These are phyloP conservation scores for Citrullus amarus DNA, from an alignment of 306 rosid genomes.

Conservation along the genomic window DNA sequence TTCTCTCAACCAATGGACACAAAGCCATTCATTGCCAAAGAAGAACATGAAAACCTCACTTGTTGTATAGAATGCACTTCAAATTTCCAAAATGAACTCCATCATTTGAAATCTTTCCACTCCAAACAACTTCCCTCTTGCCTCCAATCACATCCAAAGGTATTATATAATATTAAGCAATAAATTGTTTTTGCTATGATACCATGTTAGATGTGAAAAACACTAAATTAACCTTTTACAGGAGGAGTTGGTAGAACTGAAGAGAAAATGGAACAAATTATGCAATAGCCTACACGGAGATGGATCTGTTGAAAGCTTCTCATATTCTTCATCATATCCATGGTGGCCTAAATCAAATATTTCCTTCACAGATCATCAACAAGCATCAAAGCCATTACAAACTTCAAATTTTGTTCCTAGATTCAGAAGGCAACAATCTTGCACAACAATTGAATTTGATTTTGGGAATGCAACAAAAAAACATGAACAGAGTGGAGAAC, in stretches of 20 bases:
- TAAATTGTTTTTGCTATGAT: not conserved
- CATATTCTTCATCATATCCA: slow-evolving; percentile 3
- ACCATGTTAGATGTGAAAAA: no score
- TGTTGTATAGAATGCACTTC: slow-evolving; percentile 76
- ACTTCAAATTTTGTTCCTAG: slow-evolving; percentile 36
- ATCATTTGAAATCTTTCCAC: slow-evolving; percentile 46
- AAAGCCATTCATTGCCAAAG: slow-evolving; percentile 41
- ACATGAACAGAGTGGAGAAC: slow-evolving; percentile 21
- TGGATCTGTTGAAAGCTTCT: not conserved
- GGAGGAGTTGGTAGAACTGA: slow-evolving; percentile 7
- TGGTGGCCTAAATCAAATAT: slow-evolving; percentile 24
- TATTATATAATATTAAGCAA: not conserved
- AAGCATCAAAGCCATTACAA: slow-evolving; percentile 18
- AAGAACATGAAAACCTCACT: slow-evolving; percentile 38
- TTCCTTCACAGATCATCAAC: slow-evolving; percentile 38
- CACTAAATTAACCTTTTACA: not conserved
- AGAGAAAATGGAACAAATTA: slow-evolving; percentile 9
- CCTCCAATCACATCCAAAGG: slow-evolving; percentile 38
- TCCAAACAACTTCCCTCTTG: slow-evolving; percentile 71
- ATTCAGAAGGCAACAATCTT: slow-evolving; percentile 58
- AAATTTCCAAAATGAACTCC: slow-evolving; percentile 66
- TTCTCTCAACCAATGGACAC: slow-evolving; percentile 32
- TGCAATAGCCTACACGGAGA: slow-evolving; percentile 1
- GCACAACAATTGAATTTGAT: slow-evolving; percentile 66
- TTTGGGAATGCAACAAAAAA: slow-evolving; percentile 32